Evolutionary conservation across 1,139 yeast genomes (phyloP).

Genomic region (Magnusiomyces tetraspermus): DNA sequence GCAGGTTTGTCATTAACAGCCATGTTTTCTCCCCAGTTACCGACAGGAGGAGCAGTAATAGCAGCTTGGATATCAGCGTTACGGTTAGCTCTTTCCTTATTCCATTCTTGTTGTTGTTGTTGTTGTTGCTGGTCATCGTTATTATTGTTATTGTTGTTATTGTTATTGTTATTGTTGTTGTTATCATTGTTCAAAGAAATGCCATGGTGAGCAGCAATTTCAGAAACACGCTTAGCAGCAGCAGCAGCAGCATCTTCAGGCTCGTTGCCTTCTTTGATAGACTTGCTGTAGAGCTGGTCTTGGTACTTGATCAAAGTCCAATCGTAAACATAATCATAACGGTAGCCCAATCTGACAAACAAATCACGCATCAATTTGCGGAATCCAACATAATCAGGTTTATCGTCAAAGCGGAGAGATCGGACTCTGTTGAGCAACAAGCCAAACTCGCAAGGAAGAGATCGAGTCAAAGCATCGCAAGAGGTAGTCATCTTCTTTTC

Average conservation of each 20-base stretch:
- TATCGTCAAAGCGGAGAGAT: slow-evolving; percentile 77
- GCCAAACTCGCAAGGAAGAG: slow-evolving; percentile 79
- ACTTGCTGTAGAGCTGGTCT: not conserved
- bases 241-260: not conserved
- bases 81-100: too few species aligned
- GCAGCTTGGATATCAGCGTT: too few species aligned
- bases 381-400: slow-evolving; percentile 86
- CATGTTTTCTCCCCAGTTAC: too few species aligned
- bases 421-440: slow-evolving; percentile 79
- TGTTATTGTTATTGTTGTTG: not conserved
- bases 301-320: slow-evolving; percentile 84
- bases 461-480: slow-evolving; percentile 66
- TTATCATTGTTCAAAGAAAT: not conserved
- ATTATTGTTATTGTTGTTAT: not conserved
- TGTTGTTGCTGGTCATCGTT: too few species aligned
- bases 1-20: too few species aligned
- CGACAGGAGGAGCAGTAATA: too few species aligned
- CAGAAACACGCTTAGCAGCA: not conserved
- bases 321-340: slow-evolving; percentile 90
- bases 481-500: slow-evolving; percentile 56
- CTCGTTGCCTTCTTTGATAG: not conserved
- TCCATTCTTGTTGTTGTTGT: too few species aligned
- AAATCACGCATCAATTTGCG: slow-evolving; percentile 82
- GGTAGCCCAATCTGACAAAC: slow-evolving; percentile 79
- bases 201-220: not conserved